A percentile compares a stretch with the other conserved stretches of the same genome.
These are phyloP conservation scores for Pecoramyces ruminantium DNA, from an alignment of 192 early-diverging fungal genomes.

Conservation along the genomic window DNA sequence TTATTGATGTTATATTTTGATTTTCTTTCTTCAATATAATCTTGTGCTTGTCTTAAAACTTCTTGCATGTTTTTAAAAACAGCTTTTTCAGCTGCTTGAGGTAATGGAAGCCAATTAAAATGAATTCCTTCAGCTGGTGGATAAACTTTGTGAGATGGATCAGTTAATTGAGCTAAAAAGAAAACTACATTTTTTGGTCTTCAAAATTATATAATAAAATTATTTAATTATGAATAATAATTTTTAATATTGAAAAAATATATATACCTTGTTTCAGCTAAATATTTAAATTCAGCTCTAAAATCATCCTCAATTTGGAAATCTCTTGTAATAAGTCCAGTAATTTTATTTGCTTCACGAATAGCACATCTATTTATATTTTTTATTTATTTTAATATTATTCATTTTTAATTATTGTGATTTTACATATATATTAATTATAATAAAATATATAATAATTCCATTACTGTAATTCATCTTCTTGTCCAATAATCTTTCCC, in stretches of 20 bases:
- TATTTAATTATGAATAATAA: too few species aligned
- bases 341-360: slow-evolving; percentile 55
- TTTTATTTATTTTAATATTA: too few species aligned
- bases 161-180: slow-evolving; percentile 52
- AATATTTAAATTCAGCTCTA: slow-evolving; percentile 25
- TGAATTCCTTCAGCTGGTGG: slow-evolving; percentile 50
- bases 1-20: neutral
- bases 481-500: slow-evolving; percentile 54
- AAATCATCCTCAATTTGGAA: slow-evolving; percentile 54
- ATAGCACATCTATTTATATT: slow-evolving; percentile 46
- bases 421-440: too few species aligned
- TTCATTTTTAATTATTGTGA: too few species aligned
- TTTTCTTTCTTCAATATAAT: slow-evolving; percentile 40
- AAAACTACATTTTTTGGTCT: slow-evolving; percentile 68
- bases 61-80: slow-evolving; percentile 71
- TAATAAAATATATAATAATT: neutral
- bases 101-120: slow-evolving; percentile 49
- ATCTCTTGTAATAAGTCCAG: slow-evolving; percentile 50
- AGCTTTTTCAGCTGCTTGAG: slow-evolving; percentile 45
- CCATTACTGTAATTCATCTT: slow-evolving; percentile 68
- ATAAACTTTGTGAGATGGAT: slow-evolving; percentile 30
- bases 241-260: neutral
- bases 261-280: slow-evolving; percentile 34
- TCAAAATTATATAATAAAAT: too few species aligned
- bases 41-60: slow-evolving; percentile 47